Percentiles rank a stretch among this genome's conserved stretches.
Evolutionary conservation across 164 flowering plant species (phyloP).

Genomic region (Houttuynia cordata): DNA sequence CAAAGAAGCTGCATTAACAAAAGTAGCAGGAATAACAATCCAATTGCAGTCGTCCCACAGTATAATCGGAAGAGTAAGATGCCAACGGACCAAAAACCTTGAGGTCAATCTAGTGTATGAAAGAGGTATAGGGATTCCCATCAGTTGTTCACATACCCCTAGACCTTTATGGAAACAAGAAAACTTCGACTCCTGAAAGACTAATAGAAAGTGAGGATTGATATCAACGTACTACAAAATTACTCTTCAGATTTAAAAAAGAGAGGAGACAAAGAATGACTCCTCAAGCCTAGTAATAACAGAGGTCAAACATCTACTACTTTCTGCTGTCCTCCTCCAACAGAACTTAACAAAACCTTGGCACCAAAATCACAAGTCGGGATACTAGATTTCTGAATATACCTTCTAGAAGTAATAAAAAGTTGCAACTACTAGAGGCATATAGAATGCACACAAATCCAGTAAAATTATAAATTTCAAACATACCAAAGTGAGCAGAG

Average conservation of each 20-base stretch:
- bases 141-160: conserved; percentile 73
- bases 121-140: conserved; percentile 89
- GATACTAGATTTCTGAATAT: no score
- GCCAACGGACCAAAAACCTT: conserved; percentile 89
- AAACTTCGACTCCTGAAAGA: conserved; percentile 60
- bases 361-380: no score
- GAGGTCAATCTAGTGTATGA: conserved; percentile 95
- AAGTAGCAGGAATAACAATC: conserved; percentile 96
- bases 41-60: conserved; percentile 98
- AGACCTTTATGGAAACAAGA: conserved; percentile 83
- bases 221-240: background rate
- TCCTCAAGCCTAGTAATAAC: no score
- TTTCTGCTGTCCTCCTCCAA: no score
- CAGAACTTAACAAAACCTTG: no score
- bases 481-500: background rate
- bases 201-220: background rate
- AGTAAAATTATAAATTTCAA: background rate
- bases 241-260: no score
- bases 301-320: no score
- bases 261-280: no score
- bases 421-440: no score
- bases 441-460: no score
- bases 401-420: no score
- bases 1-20: conserved; percentile 90
- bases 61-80: conserved; percentile 85